phyloP scores from a whole-genome alignment of 2,329 filamentous ascomycete species.

The Zymoseptoria pseudotritici region DNA sequence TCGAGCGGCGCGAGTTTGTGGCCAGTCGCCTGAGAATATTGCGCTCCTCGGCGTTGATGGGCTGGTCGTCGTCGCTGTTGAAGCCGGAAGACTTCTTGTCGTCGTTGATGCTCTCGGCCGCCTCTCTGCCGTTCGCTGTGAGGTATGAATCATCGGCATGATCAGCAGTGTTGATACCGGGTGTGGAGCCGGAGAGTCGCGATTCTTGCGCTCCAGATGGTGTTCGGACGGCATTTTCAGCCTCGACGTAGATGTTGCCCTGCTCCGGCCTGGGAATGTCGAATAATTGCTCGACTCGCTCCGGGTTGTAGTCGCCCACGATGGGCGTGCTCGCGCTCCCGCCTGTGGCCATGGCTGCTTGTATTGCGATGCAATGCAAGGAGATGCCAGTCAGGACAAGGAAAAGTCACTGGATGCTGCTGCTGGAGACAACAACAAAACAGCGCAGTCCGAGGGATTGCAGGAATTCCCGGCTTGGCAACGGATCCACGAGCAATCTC shows the following conservation, averaged over 20 bases:
- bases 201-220: neutral
- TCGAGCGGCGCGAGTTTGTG: conserved; percentile 17
- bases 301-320: conserved; percentile 2
- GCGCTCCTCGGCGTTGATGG: conserved; percentile 14
- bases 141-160: conserved; percentile 14
- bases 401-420: neutral
- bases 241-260: conserved; percentile 6
- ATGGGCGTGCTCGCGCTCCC: neutral
- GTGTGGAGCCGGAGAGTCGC: neutral
- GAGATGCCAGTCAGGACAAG: neutral
- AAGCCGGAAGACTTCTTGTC: conserved; percentile 5
- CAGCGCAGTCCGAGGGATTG: neutral
- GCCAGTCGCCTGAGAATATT: conserved; percentile 17
- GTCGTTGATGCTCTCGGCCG: conserved; percentile 17
- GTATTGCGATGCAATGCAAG: neutral
- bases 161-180: neutral
- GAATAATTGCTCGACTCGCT: neutral
- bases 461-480: neutral
- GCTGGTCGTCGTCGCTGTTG: conserved; percentile 11
- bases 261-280: conserved; percentile 2
- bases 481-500: neutral
- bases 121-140: conserved; percentile 23
- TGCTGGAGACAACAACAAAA: neutral
- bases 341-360: neutral
- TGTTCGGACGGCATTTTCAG: neutral